Evolutionary conservation across 371 early-diverging fungal species (phyloP), one percentile per base, ranked within the genome.

Genomic region (Mucor ambiguus): DNA sequence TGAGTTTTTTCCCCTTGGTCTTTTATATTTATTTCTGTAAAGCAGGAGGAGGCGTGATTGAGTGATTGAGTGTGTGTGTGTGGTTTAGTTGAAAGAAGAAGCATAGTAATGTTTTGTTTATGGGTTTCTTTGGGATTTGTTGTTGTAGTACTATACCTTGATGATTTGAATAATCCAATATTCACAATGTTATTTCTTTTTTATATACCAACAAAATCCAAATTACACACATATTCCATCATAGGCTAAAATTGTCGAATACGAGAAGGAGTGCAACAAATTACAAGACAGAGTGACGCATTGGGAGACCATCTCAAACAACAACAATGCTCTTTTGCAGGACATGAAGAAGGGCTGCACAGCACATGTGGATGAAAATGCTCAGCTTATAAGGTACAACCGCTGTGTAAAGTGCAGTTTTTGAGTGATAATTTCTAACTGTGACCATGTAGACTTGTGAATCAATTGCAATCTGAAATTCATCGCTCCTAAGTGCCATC

Each of bases 381-480:
- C 52, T 7, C 81, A 81, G 22, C 72, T 81, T 41, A 54, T 68
- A 37, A 67, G 61, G 76, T 80, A 74, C 54, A 4, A 3, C 12
- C 12, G 61, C 8, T 32, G 9, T 20, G 0, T 37, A n/a, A 3
- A 37, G 7, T 35, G n/a, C 12, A 16, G 12, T n/a, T 46, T 32
- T 46, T 32, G 2, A 29, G 12, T 14, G 26, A 9, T 30, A 22
- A 24, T n/a, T 44, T 58, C 37, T 38, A 35, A 20, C 11, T 28
- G 35, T 2, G 56, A 33, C 9, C 16, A 46, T 32, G 38, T 64
- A 78, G 79, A 48, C 70, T 81, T 43, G 64, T 78, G 6, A 60
- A 71, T 43, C 78, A 75, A 52, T 67, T 81, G 26, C 81, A 81
- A 71, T 56, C 61, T 29, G 78, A 81, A 64, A 61, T 79, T 41